phyloP scores from a whole-genome alignment of 192 early-diverging fungal species.

The Coemansia asiatica region DNA sequence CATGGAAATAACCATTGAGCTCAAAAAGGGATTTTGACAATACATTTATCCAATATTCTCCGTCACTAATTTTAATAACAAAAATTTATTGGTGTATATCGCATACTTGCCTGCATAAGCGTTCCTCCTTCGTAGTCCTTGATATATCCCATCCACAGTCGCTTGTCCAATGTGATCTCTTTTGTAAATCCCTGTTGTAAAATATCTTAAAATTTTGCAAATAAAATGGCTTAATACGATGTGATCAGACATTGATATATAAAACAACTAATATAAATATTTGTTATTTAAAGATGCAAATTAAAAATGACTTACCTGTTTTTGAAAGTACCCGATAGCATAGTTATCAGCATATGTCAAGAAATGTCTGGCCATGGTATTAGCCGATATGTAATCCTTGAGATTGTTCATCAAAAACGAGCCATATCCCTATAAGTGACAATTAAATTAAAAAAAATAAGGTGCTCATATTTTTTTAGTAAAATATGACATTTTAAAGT shows the following conservation, averaged over 20 bases:
- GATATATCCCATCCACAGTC: conserved; percentile 96
- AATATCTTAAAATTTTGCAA: too few relatives aligned
- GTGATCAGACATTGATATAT: too few relatives aligned
- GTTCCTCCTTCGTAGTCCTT: conserved; percentile 99
- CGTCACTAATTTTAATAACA: too few relatives aligned
- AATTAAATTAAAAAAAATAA: background rate
- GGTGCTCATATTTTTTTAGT: background rate
- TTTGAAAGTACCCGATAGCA: conserved; percentile 98
- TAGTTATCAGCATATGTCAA: conserved; percentile 99
- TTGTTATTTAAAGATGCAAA: too few relatives aligned
- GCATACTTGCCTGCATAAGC: conserved; percentile 71
- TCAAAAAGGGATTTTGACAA: too few relatives aligned
- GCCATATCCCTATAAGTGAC: conserved; percentile 80
- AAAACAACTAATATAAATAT: too few relatives aligned
- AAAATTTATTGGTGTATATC: background rate
- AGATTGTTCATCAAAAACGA: conserved; percentile 92
- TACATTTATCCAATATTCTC: too few relatives aligned
- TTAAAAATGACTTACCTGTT: conserved; percentile 60
- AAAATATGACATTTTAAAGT: background rate
- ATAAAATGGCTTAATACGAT: too few relatives aligned
- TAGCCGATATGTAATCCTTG: conserved; percentile 85
- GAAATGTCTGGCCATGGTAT: conserved; percentile 78
- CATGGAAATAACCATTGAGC: background rate
- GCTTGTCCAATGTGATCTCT: conserved; percentile 91
- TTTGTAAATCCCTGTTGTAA: conserved; percentile 83